Conservation (phyloP, 192 early-diverging fungal genomes). For the Piromyces finnis region DNA sequence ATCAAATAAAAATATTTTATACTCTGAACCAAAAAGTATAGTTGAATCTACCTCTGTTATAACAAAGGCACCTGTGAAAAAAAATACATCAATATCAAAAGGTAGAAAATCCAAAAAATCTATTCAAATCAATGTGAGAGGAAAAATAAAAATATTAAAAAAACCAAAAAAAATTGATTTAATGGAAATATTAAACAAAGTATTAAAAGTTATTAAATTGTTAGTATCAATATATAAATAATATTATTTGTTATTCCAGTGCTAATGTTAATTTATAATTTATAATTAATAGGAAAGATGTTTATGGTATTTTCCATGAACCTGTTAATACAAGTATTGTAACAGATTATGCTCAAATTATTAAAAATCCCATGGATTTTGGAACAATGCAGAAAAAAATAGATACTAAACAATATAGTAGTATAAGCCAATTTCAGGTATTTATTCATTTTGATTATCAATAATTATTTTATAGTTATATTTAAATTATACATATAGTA, state of each 20-base stretch:
- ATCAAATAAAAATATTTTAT: neutral
- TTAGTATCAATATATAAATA: slow-evolving; percentile 8
- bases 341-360: slow-evolving; percentile 60
- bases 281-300: slow-evolving; percentile 42
- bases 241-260: no score
- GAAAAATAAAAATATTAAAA: neutral
- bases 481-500: no score
- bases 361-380: slow-evolving; percentile 80
- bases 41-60: neutral
- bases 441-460: no score
- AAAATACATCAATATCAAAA: neutral
- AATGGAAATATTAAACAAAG: slow-evolving; percentile 35
- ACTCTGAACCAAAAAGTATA: neutral
- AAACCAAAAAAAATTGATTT: slow-evolving; percentile 32
- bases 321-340: slow-evolving; percentile 64
- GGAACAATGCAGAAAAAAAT: slow-evolving; percentile 72
- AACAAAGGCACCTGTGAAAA: neutral
- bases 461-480: no score
- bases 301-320: slow-evolving; percentile 69
- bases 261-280: no score
- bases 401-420: slow-evolving; percentile 30
- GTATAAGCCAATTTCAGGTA: slow-evolving; percentile 44
- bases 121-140: neutral
- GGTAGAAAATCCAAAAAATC: neutral
- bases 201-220: slow-evolving; percentile 46